Evolutionary conservation across 2,329 filamentous ascomycete species (phyloP).

Genomic region (Fusarium subglutinans): DNA sequence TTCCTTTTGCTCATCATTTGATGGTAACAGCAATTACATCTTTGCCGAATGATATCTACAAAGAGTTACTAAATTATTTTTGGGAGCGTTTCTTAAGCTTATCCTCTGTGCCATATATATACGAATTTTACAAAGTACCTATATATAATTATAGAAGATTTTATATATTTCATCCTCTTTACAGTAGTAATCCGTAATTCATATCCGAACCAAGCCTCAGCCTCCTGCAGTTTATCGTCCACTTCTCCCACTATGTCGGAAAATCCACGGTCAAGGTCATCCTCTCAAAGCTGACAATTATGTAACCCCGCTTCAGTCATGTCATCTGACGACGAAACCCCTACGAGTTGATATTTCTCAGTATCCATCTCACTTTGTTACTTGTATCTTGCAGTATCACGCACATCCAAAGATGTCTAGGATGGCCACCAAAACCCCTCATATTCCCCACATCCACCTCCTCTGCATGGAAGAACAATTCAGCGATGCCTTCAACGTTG

Average conservation of each 20-base stretch:
- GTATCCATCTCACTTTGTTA: rapidly evolving
- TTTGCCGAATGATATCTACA: no score
- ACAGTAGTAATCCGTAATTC: no score
- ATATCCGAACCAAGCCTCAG: no score
- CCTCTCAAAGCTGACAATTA: neutral
- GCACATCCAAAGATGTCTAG: neutral
- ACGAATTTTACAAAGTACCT: no score
- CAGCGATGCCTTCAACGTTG: conserved; percentile 14
- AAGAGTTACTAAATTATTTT: rapidly evolving
- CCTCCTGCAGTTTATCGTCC: no score
- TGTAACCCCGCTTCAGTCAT: neutral
- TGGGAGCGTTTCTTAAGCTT: no score
- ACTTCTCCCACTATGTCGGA: neutral
- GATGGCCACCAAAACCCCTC: neutral
- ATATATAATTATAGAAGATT: no score
- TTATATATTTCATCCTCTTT: no score
- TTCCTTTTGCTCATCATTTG: no score
- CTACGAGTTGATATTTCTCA: neutral
- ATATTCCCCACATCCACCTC: conserved; percentile 24
- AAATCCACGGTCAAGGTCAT: neutral
- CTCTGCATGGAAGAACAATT: conserved; percentile 30
- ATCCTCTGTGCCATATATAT: no score
- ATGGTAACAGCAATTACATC: no score
- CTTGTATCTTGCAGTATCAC: rapidly evolving
- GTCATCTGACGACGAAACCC: neutral